phyloP scores from a whole-genome alignment of 2,329 filamentous ascomycete species.

The Penicillium sp. region DNA sequence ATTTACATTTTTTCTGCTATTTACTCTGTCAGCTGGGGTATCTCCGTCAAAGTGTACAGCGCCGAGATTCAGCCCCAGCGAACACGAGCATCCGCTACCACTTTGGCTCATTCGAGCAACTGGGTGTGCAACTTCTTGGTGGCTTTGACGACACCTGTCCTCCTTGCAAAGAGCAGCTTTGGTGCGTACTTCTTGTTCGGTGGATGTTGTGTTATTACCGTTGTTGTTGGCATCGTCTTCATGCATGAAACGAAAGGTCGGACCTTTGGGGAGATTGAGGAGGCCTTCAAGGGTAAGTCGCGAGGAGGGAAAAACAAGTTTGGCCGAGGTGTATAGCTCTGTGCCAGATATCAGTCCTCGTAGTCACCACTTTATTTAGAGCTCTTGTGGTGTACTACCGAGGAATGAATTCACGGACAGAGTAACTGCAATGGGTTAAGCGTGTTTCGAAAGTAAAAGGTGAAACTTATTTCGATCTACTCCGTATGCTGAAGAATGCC shows the following conservation, averaged over 20 bases:
- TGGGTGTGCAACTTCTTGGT: constrained; percentile 49
- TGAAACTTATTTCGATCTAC: too few species aligned
- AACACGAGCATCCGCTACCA: constrained; percentile 55
- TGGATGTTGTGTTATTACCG: constrained; percentile 38
- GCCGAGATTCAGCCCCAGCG: constrained; percentile 57
- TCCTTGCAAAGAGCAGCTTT: constrained; percentile 43
- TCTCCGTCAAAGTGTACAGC: constrained; percentile 56
- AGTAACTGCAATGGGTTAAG: too few species aligned
- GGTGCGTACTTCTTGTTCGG: constrained; percentile 50
- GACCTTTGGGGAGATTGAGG: constrained; percentile 50
- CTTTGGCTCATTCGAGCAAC: constrained; percentile 52
- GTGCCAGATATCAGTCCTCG: too few species aligned
- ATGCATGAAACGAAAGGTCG: constrained; percentile 53
- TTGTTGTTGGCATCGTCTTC: constrained; percentile 38
- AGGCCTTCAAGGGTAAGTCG: constrained; percentile 39
- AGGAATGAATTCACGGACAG: too few species aligned
- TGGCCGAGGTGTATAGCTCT: not conserved
- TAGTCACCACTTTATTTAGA: too few species aligned
- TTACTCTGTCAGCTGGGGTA: constrained; percentile 49
- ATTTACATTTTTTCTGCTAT: constrained; percentile 24
- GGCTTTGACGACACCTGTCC: constrained; percentile 43
- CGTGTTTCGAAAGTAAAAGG: too few species aligned
- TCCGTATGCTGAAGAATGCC: too few species aligned
- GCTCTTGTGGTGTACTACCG: too few species aligned
- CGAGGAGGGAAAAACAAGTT: not conserved